A percentile compares a stretch with the other conserved stretches of the same genome.
Conservation (phyloP, 1,284 basidiomycete species). For the Puccinia novopanici region DNA sequence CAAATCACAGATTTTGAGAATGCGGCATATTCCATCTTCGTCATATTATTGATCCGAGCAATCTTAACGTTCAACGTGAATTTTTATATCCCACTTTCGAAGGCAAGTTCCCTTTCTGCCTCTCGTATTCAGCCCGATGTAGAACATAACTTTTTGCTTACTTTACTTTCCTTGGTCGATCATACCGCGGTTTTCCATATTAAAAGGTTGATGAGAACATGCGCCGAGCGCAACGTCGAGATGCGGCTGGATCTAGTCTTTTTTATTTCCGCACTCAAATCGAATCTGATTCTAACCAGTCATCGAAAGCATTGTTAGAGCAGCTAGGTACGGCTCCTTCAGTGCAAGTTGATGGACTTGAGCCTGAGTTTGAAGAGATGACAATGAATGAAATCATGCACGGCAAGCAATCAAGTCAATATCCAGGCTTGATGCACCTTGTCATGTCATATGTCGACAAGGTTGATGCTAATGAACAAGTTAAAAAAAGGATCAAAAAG, state of each 20-base stretch:
- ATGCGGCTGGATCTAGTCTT: constrained; percentile 72
- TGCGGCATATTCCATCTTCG: constrained; percentile 91
- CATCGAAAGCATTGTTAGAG: constrained; percentile 55
- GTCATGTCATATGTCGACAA: constrained; percentile 85
- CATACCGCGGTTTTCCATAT: background rate
- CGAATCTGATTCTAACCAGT: constrained; percentile 58
- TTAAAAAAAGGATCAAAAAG: constrained; percentile 69
- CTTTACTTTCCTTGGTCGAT: background rate
- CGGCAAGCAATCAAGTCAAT: constrained; percentile 67
- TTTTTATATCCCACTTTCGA: constrained; percentile 94
- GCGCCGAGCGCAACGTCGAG: constrained; percentile 79
- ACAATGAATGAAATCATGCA: constrained; percentile 89
- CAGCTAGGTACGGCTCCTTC: constrained; percentile 61
- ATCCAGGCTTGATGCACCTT: constrained; percentile 83
- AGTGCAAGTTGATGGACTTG: constrained; percentile 9
- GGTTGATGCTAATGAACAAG: constrained; percentile 72
- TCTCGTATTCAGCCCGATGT: constrained; percentile 9
- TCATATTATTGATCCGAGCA: constrained; percentile 88
- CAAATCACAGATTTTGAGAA: constrained; percentile 99
- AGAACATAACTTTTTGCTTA: background rate
- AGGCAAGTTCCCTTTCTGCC: constrained; percentile 64
- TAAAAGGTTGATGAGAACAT: constrained; percentile 95
- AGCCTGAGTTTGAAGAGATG: constrained; percentile 81
- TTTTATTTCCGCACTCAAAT: constrained; percentile 81
- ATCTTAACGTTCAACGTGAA: constrained; percentile 89